Conservation (phyloP, 2,329 filamentous ascomycete species). For the Beauveria scarabaeidicola region DNA sequence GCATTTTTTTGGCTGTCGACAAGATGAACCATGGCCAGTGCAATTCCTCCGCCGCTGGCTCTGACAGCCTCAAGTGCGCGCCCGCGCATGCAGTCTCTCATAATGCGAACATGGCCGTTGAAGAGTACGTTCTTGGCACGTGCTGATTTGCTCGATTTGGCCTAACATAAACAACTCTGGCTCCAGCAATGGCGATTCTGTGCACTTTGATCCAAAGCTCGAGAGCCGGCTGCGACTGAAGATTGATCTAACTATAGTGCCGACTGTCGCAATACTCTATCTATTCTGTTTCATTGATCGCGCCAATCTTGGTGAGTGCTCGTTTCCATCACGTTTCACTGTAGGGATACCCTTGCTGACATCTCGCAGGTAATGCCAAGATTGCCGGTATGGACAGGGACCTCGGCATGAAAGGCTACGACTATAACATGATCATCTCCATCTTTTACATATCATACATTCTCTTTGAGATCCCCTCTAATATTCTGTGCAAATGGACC, state of each 20-base stretch:
- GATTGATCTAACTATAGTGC: constrained; percentile 57
- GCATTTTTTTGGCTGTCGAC: neutral
- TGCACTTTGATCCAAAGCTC: constrained; percentile 47
- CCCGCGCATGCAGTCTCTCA: neutral
- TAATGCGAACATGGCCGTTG: neutral
- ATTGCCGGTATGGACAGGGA: constrained; percentile 58
- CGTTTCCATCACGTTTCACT: too few species aligned
- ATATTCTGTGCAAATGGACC: constrained; percentile 60
- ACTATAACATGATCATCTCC: constrained; percentile 61
- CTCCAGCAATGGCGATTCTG: constrained; percentile 40
- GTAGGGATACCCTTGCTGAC: neutral
- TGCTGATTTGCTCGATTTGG: neutral
- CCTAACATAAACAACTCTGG: neutral
- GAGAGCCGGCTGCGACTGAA: constrained; percentile 53
- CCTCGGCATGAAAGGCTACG: constrained; percentile 49
- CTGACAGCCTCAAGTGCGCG: neutral
- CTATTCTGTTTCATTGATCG: constrained; percentile 68
- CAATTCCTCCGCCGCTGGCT: neutral
- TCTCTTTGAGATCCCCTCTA: constrained; percentile 61
- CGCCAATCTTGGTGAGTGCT: constrained; percentile 56
- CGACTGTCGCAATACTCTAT: constrained; percentile 58
- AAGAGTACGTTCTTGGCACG: neutral
- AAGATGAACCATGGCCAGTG: neutral
- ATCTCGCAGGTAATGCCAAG: constrained; percentile 53
- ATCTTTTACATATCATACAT: constrained; percentile 69